Evolutionary conservation across 1,139 yeast genomes (phyloP).

Genomic region (Kurtzmaniella natalensis): DNA sequence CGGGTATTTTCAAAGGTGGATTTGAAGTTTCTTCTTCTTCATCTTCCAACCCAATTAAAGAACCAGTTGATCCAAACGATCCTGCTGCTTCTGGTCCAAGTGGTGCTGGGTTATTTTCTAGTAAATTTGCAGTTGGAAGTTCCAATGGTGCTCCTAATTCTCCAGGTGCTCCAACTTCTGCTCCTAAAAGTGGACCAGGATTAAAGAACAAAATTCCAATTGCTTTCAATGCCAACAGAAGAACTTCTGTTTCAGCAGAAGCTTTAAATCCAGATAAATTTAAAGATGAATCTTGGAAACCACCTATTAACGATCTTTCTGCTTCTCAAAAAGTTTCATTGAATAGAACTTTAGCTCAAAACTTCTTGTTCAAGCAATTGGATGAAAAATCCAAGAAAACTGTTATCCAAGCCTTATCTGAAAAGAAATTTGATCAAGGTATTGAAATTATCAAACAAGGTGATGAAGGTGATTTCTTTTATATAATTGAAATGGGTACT

Average conservation of each 20-base stretch:
- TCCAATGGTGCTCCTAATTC: constrained; percentile 9
- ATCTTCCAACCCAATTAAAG: constrained; percentile 17
- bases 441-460: constrained; percentile 83
- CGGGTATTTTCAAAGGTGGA: constrained; percentile 41
- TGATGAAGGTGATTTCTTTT: constrained; percentile 93
- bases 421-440: constrained; percentile 57
- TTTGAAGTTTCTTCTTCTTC: constrained; percentile 35
- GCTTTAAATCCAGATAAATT: constrained; percentile 55
- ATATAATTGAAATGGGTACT: constrained; percentile 78
- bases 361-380: constrained; percentile 78
- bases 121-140: constrained; percentile 7
- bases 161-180: constrained; percentile 7
- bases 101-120: constrained; percentile 5
- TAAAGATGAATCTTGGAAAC: constrained; percentile 64
- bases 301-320: constrained; percentile 64
- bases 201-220: constrained; percentile 36
- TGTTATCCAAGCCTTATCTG: constrained; percentile 77
- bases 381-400: constrained; percentile 70
- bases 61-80: constrained; percentile 25
- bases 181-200: constrained; percentile 13
- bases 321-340: constrained; percentile 64
- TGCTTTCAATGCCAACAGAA: constrained; percentile 73
- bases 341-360: constrained; percentile 66
- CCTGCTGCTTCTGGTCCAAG: constrained; percentile 8
- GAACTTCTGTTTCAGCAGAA: constrained; percentile 87